Evolutionary conservation across 495 filamentous ascomycete genomes (phyloP).

Genomic region (Aspergillus indologenus): DNA sequence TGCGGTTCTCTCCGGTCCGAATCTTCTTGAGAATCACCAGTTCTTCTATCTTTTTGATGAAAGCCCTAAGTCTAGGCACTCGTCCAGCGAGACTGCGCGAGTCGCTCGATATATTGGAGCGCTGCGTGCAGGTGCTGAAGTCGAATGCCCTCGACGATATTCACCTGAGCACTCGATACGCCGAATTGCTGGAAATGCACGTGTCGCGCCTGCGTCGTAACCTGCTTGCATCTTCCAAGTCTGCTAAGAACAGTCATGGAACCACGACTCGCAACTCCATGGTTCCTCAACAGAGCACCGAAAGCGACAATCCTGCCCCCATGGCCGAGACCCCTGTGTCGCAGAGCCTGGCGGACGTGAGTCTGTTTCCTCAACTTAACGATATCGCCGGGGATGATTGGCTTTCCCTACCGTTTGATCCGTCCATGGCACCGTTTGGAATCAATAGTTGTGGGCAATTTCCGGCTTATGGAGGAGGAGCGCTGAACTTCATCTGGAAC

Average conservation of each 20-base stretch:
- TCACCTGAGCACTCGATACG: conserved; percentile 51
- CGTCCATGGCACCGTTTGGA: conserved; percentile 53
- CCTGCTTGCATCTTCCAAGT: conserved; percentile 38
- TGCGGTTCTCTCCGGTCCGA: conserved; percentile 51
- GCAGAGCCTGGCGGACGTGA: conserved; percentile 33
- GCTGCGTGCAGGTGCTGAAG: conserved; percentile 45
- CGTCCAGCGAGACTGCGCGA: conserved; percentile 47
- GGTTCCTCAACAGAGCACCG: conserved; percentile 31
- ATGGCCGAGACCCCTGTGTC: conserved; percentile 22
- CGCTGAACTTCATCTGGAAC: conserved; percentile 52
- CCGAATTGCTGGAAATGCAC: conserved; percentile 48
- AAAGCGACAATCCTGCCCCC: conserved; percentile 23
- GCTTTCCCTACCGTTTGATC: conserved; percentile 53
- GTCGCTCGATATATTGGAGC: conserved; percentile 48
- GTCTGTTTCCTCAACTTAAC: conserved; percentile 34
- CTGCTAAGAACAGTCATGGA: conserved; percentile 24
- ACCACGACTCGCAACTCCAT: conserved; percentile 29
- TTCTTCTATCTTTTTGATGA: conserved; percentile 52
- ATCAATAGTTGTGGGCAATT: conserved; percentile 43
- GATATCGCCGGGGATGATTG: conserved; percentile 48
- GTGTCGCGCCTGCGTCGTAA: conserved; percentile 44
- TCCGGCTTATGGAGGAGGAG: conserved; percentile 49
- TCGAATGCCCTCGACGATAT: conserved; percentile 52
- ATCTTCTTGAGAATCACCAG: conserved; percentile 52
- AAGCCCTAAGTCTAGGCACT: conserved; percentile 50